These are phyloP conservation scores for Alternaria brassicae DNA, from an alignment of 2,329 filamentous ascomycete species.

Conservation along the genomic window DNA sequence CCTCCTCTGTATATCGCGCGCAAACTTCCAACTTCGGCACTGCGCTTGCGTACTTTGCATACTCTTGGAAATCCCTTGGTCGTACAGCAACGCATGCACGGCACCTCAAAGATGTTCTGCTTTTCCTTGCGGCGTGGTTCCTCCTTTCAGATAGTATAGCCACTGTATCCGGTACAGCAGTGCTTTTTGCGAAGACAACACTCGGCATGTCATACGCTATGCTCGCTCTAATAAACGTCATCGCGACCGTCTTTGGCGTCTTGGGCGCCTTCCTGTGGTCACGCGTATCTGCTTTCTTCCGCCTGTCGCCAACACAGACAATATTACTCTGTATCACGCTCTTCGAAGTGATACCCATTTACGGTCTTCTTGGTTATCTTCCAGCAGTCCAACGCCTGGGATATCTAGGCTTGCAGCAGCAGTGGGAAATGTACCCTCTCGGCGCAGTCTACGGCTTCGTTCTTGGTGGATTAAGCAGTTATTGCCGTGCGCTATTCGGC, in stretches of 20 bases:
- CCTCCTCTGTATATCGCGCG: constrained; percentile 65
- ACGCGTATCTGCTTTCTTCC: constrained; percentile 72
- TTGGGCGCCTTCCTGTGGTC: constrained; percentile 91
- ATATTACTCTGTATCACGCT: constrained; percentile 90
- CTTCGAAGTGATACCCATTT: constrained; percentile 91
- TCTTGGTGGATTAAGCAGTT: constrained; percentile 88
- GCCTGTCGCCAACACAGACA: constrained; percentile 80
- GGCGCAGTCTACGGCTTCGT: constrained; percentile 92
- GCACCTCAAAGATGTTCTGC: constrained; percentile 72
- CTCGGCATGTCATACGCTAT: constrained; percentile 88
- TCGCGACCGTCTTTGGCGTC: constrained; percentile 83
- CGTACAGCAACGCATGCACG: constrained; percentile 79
- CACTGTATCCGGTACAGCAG: constrained; percentile 91
- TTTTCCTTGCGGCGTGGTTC: constrained; percentile 92
- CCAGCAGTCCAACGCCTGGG: constrained; percentile 78
- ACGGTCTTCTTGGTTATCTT: constrained; percentile 87
- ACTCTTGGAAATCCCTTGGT: constrained; percentile 86
- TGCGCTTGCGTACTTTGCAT: constrained; percentile 76
- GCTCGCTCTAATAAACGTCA: constrained; percentile 90
- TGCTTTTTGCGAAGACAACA: constrained; percentile 93
- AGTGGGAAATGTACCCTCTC: constrained; percentile 96
- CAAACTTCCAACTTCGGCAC: constrained; percentile 50
- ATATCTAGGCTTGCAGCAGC: constrained; percentile 84
- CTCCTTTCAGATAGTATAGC: constrained; percentile 92
- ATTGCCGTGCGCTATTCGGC: constrained; percentile 90